Conservation (phyloP, 768 basidiomycete genomes). For the Daedaleopsis nitida region DNA sequence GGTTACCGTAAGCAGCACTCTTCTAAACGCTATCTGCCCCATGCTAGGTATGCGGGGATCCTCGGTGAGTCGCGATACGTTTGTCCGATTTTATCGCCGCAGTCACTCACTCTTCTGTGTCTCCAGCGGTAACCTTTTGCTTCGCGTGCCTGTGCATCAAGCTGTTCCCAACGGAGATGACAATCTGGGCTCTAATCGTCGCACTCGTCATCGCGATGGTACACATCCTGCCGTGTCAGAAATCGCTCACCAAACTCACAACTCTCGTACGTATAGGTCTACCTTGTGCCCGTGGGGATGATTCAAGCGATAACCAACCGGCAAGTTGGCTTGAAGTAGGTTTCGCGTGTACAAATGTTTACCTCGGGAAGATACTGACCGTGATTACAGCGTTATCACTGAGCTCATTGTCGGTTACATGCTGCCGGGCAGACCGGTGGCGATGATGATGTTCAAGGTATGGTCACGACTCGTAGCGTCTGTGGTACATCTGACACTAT, state of each 20-base stretch:
- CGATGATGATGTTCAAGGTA: constrained; percentile 66
- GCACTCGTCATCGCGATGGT: constrained; percentile 44
- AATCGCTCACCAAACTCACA: constrained; percentile 26
- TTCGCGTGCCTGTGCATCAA: constrained; percentile 63
- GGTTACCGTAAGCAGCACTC: neutral
- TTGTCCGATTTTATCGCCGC: neutral
- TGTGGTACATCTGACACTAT: neutral
- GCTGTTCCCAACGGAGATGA: constrained; percentile 65
- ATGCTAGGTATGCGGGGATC: constrained; percentile 32
- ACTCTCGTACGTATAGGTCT: constrained; percentile 35
- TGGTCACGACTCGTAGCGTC: neutral
- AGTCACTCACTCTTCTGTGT: neutral
- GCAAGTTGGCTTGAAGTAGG: constrained; percentile 58
- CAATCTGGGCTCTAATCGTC: constrained; percentile 65
- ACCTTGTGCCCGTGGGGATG: constrained; percentile 78
- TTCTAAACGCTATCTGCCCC: neutral
- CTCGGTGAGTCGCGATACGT: constrained; percentile 30
- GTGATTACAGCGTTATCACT: constrained; percentile 55
- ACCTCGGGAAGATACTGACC: constrained; percentile 13
- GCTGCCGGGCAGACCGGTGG: constrained; percentile 63
- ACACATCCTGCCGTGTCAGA: neutral
- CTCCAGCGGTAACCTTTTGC: constrained; percentile 50
- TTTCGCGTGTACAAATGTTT: constrained; percentile 20
- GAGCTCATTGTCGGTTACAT: constrained; percentile 69
- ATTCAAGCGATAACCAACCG: constrained; percentile 81